Evolutionary conservation across 73 alveolate genomes (phyloP).

Genomic region (Uronychia setigera): DNA sequence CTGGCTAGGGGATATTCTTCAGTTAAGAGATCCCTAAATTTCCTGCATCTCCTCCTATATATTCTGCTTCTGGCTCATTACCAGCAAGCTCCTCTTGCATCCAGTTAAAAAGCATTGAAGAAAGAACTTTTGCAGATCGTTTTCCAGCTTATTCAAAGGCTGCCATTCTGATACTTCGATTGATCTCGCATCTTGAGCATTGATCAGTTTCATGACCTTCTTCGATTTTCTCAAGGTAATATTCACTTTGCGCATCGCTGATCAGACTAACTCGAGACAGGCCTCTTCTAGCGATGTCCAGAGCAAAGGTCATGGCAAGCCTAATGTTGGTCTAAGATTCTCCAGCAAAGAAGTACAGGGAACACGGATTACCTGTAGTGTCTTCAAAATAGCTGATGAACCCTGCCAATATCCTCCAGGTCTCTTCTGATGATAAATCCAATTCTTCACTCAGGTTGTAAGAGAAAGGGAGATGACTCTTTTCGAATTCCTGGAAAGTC

Average conservation of each 20-base stretch:
- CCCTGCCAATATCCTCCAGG: not conserved
- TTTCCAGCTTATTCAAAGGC: not conserved
- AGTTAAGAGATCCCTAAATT: not conserved
- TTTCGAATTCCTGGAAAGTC: not conserved
- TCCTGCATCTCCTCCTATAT: not conserved
- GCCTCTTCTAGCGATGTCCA: not conserved
- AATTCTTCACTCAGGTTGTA: not conserved
- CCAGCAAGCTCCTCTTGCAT: not conserved
- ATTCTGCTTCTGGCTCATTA: not conserved
- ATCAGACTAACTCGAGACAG: not conserved
- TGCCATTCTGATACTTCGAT: not conserved
- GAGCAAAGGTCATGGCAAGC: not conserved
- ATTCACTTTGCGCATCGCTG: not conserved
- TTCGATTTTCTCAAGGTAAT: not conserved
- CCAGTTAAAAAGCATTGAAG: not conserved
- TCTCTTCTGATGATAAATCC: not conserved
- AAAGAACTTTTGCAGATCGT: not conserved
- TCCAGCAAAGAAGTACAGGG: not conserved
- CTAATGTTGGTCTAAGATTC: not conserved
- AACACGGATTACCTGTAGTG: not conserved
- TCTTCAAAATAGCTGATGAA: conserved; percentile 1
- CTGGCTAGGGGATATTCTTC: not conserved
- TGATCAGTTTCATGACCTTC: not conserved
- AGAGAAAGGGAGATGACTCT: not conserved
- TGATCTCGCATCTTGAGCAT: not conserved